Evolutionary conservation across 805 yeast genomes (phyloP), one percentile per base, ranked within the genome.

Genomic region (Wickerhamiella bombiphila): DNA sequence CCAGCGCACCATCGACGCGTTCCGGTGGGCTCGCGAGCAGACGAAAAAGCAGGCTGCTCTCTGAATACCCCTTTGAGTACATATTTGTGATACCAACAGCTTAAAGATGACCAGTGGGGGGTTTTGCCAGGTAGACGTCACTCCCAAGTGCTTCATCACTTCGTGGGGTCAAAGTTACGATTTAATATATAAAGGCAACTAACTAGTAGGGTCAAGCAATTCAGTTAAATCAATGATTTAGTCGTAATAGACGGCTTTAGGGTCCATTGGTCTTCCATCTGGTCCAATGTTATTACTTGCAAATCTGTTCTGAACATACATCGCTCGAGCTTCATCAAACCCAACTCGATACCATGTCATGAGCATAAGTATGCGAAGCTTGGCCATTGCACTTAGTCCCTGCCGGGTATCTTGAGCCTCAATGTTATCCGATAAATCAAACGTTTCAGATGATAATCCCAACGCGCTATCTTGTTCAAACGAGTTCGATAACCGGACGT

Each of bases 1-100:
- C 25, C 72, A 70, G 49, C 61, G 68, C 39, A 83, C 96, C 9
- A 74, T 72, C 55, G 91, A 80, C 52, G 81, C 94, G n/a, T 96
- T 96, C 6, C 73, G 86, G 61, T 91, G 97, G 97, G 96, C 98
- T 13, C 72, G 91, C 49, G 94, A 80, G 52, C 94, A 77, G 60
- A 81, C 72, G 55, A 72, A 70, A 58, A 61, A 63, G 42, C 62
- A 57, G 44, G n/a, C n/a, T n/a, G n/a, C n/a, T n/a, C n/a, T n/a
- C n/a, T n/a, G n/a, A n/a, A n/a, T n/a, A n/a, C n/a, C n/a, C n/a
- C n/a, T n/a, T n/a, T n/a, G n/a, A n/a, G n/a, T n/a, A n/a, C n/a
- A n/a, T n/a, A n/a, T n/a, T n/a, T n/a, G n/a, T n/a, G n/a, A n/a
- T n/a, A n/a, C n/a, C n/a, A n/a, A n/a, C n/a, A n/a, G n/a, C n/a